Conservation (phyloP, 805 yeast genomes). For the Pichia kluyveri region DNA sequence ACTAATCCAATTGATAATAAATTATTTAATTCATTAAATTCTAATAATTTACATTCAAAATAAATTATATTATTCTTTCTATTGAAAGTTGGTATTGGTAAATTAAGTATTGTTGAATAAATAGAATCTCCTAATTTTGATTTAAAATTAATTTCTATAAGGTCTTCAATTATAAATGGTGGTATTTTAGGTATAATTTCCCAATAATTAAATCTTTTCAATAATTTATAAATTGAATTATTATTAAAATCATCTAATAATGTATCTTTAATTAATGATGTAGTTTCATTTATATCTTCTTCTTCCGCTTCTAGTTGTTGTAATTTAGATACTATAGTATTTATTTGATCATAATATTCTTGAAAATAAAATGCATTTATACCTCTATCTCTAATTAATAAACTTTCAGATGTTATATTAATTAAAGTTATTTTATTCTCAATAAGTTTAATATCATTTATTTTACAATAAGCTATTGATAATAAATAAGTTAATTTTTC, state of each 20-base stretch:
- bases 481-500: slow-evolving; percentile 21
- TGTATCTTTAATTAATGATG: not conserved
- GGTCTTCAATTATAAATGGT: slow-evolving; percentile 26
- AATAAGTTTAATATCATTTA: slow-evolving; percentile 19
- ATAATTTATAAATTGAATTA: not conserved
- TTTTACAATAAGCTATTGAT: slow-evolving; percentile 16
- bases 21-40: slow-evolving; percentile 33
- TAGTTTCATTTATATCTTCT: slow-evolving; percentile 3
- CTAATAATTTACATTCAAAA: slow-evolving; percentile 52
- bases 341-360: slow-evolving; percentile 24
- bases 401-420: slow-evolving; percentile 21
- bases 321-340: slow-evolving; percentile 14
- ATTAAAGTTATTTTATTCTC: slow-evolving; percentile 15
- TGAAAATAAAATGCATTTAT: slow-evolving; percentile 25
- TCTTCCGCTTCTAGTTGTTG: slow-evolving; percentile 9
- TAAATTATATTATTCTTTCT: slow-evolving; percentile 46
- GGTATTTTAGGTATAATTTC: not conserved
- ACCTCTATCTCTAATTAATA: slow-evolving; percentile 29
- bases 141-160: slow-evolving; percentile 24
- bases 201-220: slow-evolving; percentile 1
- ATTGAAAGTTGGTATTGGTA: slow-evolving; percentile 28
- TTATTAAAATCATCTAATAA: not conserved
- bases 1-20: slow-evolving; percentile 58
- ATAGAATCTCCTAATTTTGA: slow-evolving; percentile 11
- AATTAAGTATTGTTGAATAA: slow-evolving; percentile 18